Base-by-base conservation (phyloP, 495 filamentous ascomycete species). In the Aspergillus hancockii region DNA sequence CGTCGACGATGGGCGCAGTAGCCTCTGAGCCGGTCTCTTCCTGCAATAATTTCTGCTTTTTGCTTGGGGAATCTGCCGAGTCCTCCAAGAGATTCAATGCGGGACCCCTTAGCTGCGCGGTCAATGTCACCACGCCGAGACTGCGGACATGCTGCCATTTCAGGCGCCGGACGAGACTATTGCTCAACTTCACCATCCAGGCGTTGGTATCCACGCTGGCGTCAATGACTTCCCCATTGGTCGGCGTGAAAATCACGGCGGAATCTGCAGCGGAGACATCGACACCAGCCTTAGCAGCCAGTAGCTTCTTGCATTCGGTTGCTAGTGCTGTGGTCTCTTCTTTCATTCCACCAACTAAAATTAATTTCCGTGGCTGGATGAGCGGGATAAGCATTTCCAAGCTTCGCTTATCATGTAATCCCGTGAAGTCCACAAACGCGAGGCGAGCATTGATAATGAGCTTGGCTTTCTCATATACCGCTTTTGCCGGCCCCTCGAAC, bases 171-270 rank as follows among this genome's bases (percentile, higher is more conserved):
- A 94, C 87, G 25, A 99, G 84, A 41, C 81, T 76, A 58, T 92
- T 90, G 56, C 89, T 90, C 30, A 99, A 81, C 66, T 91, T 96
- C 51, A 98, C 89, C 28, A 88, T 87, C 94, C 94, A 99, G 22
- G 94, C 93, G 69, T 97, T 98, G 8, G 93, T 98, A 65, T 99
- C 94, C 38, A 98, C 93, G 63, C 92, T 96, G 14, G 93, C 94
- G 70, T 98, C 86, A 50, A 98, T 81, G 3, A 79, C 75, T 51
- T 81, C 75, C 16, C 92, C 91, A 36, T 89, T 78, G 13, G 67
- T 70, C 2, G 95, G 94, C 0, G 91, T 92, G 72, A 92, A 93
- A 19, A 98, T 88, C 58, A 88, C 86, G 7, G 71, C 73, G 28
- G 75, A 81, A 62, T 78, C 75, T 6, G 73, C 71, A 2, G 77